Percentiles rank a stretch among this genome's conserved stretches.
These are phyloP conservation scores for Phaeotremella fagi DNA, from an alignment of 768 basidiomycete species.

Conservation along the genomic window DNA sequence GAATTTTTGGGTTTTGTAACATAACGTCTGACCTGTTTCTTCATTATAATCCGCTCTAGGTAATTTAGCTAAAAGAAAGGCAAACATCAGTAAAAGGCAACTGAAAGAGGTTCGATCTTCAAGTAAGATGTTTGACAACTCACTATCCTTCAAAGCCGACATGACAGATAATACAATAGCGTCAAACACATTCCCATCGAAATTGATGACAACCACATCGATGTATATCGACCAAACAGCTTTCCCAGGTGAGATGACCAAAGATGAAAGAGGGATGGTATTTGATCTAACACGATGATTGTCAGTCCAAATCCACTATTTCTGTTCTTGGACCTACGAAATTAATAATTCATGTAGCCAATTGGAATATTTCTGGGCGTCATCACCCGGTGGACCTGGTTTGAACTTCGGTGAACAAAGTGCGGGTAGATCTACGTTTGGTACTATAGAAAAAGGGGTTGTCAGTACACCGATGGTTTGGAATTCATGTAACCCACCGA, in stretches of 20 bases:
- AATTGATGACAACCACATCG: slow-evolving; percentile 92
- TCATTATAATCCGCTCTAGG: slow-evolving; percentile 69
- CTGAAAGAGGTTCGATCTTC: too few relatives aligned
- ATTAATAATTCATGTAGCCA: slow-evolving; percentile 71
- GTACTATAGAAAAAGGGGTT: slow-evolving; percentile 61
- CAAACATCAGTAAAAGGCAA: not conserved
- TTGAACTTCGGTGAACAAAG: slow-evolving; percentile 91
- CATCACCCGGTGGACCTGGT: slow-evolving; percentile 89
- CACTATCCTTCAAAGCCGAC: slow-evolving; percentile 78
- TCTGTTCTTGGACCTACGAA: slow-evolving; percentile 54
- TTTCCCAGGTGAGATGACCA: slow-evolving; percentile 75
- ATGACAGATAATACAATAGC: slow-evolving; percentile 82
- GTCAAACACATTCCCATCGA: slow-evolving; percentile 93
- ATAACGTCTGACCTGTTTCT: slow-evolving; percentile 61
- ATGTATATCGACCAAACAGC: slow-evolving; percentile 92
- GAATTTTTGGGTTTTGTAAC: slow-evolving; percentile 51
- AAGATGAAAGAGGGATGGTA: slow-evolving; percentile 60
- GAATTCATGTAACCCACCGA: slow-evolving; percentile 57
- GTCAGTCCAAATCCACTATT: not conserved
- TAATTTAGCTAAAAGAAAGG: slow-evolving; percentile 57
- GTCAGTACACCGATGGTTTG: not conserved
- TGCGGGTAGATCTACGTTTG: slow-evolving; percentile 89
- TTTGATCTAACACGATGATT: slow-evolving; percentile 55
- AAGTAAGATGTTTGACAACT: too few relatives aligned
- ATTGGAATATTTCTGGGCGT: slow-evolving; percentile 86